Percentiles rank a stretch among this genome's conserved stretches.
Conservation (phyloP, 148 eudicot species). For the Spergularia bocconei region DNA sequence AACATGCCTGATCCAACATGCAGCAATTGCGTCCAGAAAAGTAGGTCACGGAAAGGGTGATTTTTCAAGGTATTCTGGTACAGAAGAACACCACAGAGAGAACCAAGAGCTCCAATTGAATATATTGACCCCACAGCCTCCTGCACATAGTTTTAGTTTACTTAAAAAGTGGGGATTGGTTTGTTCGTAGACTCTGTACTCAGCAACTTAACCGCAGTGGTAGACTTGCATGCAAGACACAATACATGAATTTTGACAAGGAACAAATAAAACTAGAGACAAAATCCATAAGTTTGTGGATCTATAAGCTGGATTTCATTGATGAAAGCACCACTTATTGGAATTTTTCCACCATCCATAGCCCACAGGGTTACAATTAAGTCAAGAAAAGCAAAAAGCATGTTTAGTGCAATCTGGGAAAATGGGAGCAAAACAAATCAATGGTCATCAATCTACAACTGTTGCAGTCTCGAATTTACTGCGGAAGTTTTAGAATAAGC, state of each 20-base stretch:
- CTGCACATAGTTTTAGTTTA: slow-evolving; percentile 21
- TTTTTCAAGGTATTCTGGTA: slow-evolving; percentile 31
- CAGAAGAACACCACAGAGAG: slow-evolving; percentile 33
- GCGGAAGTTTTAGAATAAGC: too few relatives aligned
- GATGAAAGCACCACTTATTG: too few relatives aligned
- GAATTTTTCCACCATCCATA: too few relatives aligned
- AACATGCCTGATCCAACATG: slow-evolving; percentile 34
- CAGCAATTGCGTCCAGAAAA: slow-evolving; percentile 29
- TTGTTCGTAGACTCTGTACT: too few relatives aligned
- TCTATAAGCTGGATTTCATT: too few relatives aligned
- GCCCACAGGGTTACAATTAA: too few relatives aligned
- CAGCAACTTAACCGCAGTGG: not conserved
- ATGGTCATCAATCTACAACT: too few relatives aligned
- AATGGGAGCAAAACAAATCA: not conserved
- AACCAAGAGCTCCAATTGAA: slow-evolving; percentile 33
- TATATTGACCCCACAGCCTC: slow-evolving; percentile 35
- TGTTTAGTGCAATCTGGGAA: not conserved
- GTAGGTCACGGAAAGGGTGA: slow-evolving; percentile 28
- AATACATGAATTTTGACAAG: not conserved
- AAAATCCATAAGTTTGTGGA: too few relatives aligned
- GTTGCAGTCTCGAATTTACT: too few relatives aligned
- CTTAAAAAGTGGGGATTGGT: not conserved
- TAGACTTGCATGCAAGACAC: not conserved
- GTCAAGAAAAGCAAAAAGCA: not conserved
- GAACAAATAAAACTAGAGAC: not conserved